Evolutionary conservation across 148 eudicot genomes (phyloP).

Genomic region (Diospyros lotus): DNA sequence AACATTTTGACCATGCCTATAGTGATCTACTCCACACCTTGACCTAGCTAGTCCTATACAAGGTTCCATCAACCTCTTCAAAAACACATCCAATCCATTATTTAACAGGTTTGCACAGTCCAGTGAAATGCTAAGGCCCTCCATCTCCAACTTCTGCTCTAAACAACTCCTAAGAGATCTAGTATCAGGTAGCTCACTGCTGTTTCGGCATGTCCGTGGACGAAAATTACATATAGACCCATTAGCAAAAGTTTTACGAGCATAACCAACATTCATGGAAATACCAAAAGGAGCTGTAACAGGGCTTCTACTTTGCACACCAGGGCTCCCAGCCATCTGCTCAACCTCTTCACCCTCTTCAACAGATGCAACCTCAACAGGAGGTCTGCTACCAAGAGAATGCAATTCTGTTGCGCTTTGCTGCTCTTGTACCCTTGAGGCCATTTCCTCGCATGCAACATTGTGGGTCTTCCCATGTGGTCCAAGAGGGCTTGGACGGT

Average conservation of each 20-base stretch:
- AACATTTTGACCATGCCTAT: constrained; percentile 6
- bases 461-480: constrained; percentile 38
- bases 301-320: constrained; percentile 35
- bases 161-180: constrained; percentile 30
- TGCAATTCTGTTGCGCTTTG: constrained; percentile 44
- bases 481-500: constrained; percentile 48
- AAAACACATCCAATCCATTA: constrained; percentile 40
- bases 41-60: constrained; percentile 37
- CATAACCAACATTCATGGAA: constrained; percentile 22
- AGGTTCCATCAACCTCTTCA: constrained; percentile 47
- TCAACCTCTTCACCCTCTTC: constrained; percentile 62
- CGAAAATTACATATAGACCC: constrained; percentile 2
- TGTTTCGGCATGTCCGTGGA: constrained; percentile 30
- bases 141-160: constrained; percentile 38
- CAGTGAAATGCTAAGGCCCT: constrained; percentile 34
- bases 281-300: constrained; percentile 50
- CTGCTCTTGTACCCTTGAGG: constrained; percentile 31
- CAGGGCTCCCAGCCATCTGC: constrained; percentile 29
- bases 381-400: constrained; percentile 48
- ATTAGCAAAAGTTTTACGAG: constrained; percentile 18
- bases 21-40: constrained; percentile 13
- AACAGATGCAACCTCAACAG: constrained; percentile 31
- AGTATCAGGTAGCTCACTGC: constrained; percentile 40
- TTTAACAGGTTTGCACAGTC: constrained; percentile 41
- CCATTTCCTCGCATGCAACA: constrained; percentile 25